Conservation (phyloP, 192 early-diverging fungal genomes). For the Entomortierella lignicola region DNA sequence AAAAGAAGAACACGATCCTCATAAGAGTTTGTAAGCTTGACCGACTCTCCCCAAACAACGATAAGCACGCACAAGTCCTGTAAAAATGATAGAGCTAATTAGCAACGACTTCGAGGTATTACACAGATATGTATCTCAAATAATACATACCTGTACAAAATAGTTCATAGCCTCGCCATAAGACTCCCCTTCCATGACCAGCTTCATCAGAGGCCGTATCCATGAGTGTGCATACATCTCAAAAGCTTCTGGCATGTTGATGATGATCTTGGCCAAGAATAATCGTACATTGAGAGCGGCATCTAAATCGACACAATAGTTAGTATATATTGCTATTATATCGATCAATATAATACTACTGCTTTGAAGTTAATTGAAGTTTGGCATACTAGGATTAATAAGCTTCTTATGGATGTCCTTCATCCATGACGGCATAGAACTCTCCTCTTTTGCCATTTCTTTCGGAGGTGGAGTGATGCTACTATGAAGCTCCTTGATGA, state of each 20-base stretch:
- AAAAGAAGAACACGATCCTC: constrained; percentile 57
- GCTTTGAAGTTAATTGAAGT: no score
- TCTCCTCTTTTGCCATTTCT: constrained; percentile 34
- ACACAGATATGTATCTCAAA: no score
- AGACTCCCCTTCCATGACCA: constrained; percentile 60
- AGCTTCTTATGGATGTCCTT: constrained; percentile 65
- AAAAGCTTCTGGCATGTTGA: constrained; percentile 74
- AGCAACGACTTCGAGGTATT: not conserved
- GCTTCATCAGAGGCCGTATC: constrained; percentile 68
- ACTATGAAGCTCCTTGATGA: constrained; percentile 65
- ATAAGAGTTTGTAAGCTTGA: constrained; percentile 34
- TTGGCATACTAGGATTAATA: constrained; percentile 37
- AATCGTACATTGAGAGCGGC: constrained; percentile 68
- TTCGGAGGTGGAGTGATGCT: constrained; percentile 50
- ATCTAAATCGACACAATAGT: constrained; percentile 26
- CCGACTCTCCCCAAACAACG: constrained; percentile 69
- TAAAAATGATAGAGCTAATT: not conserved
- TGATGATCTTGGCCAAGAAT: constrained; percentile 73
- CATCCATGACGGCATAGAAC: constrained; percentile 74
- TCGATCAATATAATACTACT: no score
- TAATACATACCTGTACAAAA: constrained; percentile 69
- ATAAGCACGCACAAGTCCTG: constrained; percentile 75
- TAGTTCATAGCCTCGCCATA: constrained; percentile 75
- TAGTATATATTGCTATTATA: not conserved
- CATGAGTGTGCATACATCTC: constrained; percentile 66